phyloP scores from a whole-genome alignment of 345 rosid genomes.

The Pugionium dolabratum region DNA sequence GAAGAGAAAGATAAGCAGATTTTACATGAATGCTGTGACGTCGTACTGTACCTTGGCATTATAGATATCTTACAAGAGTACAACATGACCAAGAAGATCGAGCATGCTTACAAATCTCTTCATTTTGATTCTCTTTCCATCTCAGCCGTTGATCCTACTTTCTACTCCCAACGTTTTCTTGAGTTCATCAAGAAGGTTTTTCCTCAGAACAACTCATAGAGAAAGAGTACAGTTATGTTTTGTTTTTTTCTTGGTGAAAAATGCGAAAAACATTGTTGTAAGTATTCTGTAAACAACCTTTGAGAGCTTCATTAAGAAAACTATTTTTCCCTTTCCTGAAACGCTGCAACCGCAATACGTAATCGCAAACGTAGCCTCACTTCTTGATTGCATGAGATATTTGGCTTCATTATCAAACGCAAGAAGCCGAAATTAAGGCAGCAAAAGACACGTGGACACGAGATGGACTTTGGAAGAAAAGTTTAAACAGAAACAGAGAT shows the following conservation, averaged over 20 bases:
- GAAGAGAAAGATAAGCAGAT: conserved; percentile 71
- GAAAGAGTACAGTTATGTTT: conserved; percentile 20
- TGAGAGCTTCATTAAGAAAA: conserved; percentile 16
- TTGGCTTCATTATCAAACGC: conserved; percentile 28
- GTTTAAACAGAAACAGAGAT: conserved; percentile 31
- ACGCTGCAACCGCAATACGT: conserved; percentile 9
- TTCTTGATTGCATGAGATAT: conserved; percentile 24
- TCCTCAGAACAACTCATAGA: conserved; percentile 48
- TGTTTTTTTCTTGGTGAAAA: conserved; percentile 15
- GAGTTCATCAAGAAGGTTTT: conserved; percentile 82
- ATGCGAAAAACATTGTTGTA: conserved; percentile 3
- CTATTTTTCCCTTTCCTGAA: not conserved
- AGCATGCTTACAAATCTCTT: conserved; percentile 87
- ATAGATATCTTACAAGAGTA: conserved; percentile 94
- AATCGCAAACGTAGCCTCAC: not conserved
- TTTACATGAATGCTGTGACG: conserved; percentile 71
- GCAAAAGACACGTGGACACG: conserved; percentile 34
- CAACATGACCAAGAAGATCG: conserved; percentile 86
- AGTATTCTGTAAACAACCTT: conserved; percentile 25
- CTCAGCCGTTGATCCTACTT: conserved; percentile 88
- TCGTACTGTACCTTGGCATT: conserved; percentile 86
- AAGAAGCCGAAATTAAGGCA: not conserved
- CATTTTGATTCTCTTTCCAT: conserved; percentile 86
- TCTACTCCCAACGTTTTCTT: conserved; percentile 80
- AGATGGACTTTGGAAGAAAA: conserved; percentile 26